Evolutionary conservation across 2,329 filamentous ascomycete genomes (phyloP).

Genomic region (Chalaropsis ovoidea): DNA sequence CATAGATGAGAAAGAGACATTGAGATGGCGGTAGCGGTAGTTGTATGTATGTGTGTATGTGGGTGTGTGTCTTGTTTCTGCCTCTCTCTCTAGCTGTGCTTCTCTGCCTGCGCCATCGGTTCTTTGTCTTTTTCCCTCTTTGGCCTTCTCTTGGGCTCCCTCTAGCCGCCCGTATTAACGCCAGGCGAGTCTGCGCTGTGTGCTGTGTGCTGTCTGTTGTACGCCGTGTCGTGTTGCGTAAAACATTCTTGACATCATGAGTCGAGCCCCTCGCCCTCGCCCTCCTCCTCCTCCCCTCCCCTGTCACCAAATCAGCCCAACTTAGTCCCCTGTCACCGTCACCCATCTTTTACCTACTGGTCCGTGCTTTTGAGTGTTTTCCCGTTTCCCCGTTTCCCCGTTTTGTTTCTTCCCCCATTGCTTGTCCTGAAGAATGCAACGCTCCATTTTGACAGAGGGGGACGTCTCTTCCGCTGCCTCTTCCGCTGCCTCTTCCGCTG

Average conservation of each 20-base stretch:
- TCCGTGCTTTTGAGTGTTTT: background rate
- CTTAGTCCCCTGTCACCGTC: background rate
- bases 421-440: no score
- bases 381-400: background rate
- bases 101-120: no score
- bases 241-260: background rate
- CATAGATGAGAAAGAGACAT: slow-evolving; percentile 36
- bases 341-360: background rate
- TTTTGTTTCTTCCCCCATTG: no score
- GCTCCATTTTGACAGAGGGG: no score
- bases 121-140: background rate
- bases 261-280: background rate
- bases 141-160: background rate
- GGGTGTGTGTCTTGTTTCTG: background rate
- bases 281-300: background rate
- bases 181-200: no score
- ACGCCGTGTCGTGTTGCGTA: background rate
- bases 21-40: no score
- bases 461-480: no score
- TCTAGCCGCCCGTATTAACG: background rate
- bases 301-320: background rate
- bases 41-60: no score
- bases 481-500: no score
- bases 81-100: background rate
- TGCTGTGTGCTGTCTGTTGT: background rate